Percentiles rank a stretch among this genome's conserved stretches.
Conservation (phyloP, 768 basidiomycete genomes). For the Termitomyces sp. region DNA sequence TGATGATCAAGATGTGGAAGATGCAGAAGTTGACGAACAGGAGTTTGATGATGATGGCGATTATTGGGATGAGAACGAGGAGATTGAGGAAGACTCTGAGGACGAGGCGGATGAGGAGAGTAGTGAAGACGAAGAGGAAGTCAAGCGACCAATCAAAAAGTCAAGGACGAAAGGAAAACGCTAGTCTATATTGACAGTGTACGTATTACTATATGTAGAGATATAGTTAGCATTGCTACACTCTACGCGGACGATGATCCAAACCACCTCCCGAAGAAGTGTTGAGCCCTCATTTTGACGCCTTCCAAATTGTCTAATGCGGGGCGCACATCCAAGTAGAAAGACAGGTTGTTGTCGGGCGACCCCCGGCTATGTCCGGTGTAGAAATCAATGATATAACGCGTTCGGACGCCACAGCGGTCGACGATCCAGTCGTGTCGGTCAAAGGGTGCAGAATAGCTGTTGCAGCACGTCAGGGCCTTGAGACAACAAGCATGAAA, state of each 20-base stretch:
- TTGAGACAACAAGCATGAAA: constrained; percentile 2
- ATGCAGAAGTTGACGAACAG: constrained; percentile 31
- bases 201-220: constrained; percentile 4
- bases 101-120: constrained; percentile 31
- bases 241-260: constrained; percentile 9
- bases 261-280: constrained; percentile 42
- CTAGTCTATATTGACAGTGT: constrained; percentile 19
- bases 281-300: constrained; percentile 73
- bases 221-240: constrained; percentile 1
- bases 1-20: constrained; percentile 28
- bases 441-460: constrained; percentile 94
- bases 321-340: constrained; percentile 92
- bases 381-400: constrained; percentile 99
- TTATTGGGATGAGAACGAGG: constrained; percentile 59
- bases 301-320: constrained; percentile 95
- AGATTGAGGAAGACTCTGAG: constrained; percentile 42
- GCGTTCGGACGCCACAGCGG: constrained; percentile 82
- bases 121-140: constrained; percentile 46
- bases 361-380: constrained; percentile 60
- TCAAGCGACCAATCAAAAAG: constrained; percentile 49
- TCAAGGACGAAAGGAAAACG: constrained; percentile 46
- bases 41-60: constrained; percentile 30
- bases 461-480: constrained; percentile 27
- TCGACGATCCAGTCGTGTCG: constrained; percentile 97
- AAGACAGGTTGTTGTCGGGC: constrained; percentile 59